A percentile compares a stretch with the other conserved stretches of the same genome.
phyloP scores from a whole-genome alignment of 176 grass and related monocot species.

The Aechmea fasciata region DNA sequence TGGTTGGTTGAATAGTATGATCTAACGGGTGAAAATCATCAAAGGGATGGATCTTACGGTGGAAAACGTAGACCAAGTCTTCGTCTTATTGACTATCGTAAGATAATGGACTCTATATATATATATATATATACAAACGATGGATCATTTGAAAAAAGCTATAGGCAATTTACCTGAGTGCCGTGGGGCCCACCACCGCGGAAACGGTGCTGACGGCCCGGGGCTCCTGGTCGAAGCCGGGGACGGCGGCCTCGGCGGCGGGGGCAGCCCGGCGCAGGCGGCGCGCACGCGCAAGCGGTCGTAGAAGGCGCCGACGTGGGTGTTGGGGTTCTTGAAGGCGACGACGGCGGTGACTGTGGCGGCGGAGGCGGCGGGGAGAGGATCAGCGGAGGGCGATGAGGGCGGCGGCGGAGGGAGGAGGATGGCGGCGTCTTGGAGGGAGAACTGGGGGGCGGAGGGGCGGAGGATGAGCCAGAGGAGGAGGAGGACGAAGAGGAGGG shows the following conservation, averaged over 20 bases:
- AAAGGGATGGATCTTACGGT: too few relatives aligned
- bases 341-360: conserved; percentile 45
- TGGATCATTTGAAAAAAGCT: too few relatives aligned
- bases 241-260: conserved; percentile 23
- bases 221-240: conserved; percentile 38
- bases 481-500: conserved; percentile 30
- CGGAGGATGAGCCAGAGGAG: conserved; percentile 69
- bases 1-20: too few relatives aligned
- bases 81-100: too few relatives aligned
- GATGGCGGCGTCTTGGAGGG: conserved; percentile 35
- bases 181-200: not conserved
- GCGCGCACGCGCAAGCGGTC: conserved; percentile 37
- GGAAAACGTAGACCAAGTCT: too few relatives aligned
- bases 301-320: conserved; percentile 50
- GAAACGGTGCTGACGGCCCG: conserved; percentile 32
- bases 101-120: too few relatives aligned
- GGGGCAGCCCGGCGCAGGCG: conserved; percentile 36
- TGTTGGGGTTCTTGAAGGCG: conserved; percentile 56
- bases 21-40: too few relatives aligned
- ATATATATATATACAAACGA: too few relatives aligned
- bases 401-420: conserved; percentile 5
- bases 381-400: not conserved
- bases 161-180: not conserved
- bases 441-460: conserved; percentile 49
- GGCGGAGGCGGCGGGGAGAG: conserved; percentile 1